phyloP scores from a whole-genome alignment of 345 rosid species.

The Jatropha curcas region DNA sequence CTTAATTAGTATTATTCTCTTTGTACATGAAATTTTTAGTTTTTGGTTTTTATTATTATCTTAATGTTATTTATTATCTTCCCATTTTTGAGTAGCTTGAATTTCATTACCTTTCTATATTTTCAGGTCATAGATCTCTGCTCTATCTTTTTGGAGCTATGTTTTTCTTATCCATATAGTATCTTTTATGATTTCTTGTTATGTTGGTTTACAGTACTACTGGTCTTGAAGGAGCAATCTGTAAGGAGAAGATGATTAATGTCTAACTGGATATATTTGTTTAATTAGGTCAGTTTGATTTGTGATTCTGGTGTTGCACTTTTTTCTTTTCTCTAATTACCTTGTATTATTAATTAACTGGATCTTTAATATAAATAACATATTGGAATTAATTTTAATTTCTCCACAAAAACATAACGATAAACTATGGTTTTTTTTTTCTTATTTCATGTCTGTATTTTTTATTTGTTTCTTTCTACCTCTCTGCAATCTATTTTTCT shows the following conservation, averaged over 20 bases:
- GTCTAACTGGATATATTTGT: too few relatives aligned
- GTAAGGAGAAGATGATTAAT: not conserved
- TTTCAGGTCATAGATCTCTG: not conserved
- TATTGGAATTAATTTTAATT: not conserved
- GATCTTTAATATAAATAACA: not conserved
- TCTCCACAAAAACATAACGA: not conserved
- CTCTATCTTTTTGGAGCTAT: not conserved
- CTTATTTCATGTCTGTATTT: too few relatives aligned
- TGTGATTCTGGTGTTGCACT: not conserved
- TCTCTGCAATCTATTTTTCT: too few relatives aligned
- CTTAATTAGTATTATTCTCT: conserved; percentile 13
- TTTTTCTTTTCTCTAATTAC: not conserved
- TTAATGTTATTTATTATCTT: conserved; percentile 1
- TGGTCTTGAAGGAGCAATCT: not conserved
- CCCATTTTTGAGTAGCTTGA: conserved; percentile 5
- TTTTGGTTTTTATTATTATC: conserved; percentile 7
- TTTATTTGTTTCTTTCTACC: not conserved
- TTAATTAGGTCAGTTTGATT: not conserved
- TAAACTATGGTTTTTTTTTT: too few relatives aligned
- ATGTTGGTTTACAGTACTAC: not conserved
- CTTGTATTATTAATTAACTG: not conserved
- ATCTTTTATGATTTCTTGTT: not conserved
- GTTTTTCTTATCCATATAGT: not conserved
- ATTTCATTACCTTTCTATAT: not conserved
- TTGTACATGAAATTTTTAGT: conserved; percentile 15